Base-by-base conservation (phyloP, 352 stramenopile species). In the Globisporangium canariense region DNA sequence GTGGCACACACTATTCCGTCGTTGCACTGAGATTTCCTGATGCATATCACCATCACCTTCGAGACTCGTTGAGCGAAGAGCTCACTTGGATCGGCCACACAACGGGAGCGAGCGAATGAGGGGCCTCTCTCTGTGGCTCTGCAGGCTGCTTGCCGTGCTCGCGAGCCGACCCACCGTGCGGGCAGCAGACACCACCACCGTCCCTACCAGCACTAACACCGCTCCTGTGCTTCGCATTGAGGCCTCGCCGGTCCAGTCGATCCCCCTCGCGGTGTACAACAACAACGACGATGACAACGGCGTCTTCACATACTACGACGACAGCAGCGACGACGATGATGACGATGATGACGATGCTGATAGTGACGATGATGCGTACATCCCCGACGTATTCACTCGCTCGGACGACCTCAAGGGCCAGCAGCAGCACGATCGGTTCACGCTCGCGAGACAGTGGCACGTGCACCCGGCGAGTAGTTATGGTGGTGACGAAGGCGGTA, bases 401-500 rank as follows among this genome's bases (percentile, higher is more conserved):
- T 18, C 10, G 49, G 22, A 5, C 13, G 4, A 11, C 25, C n/a
- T n/a, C n/a, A n/a, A 30, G 8, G 8, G 7, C 4, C 49, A 55
- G 32, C 53, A 55, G 53, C 53, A 47, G 22, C 53, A 34, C 5
- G 22, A 32, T 16, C 7, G 36, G 18, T 59, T 59, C 53, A 47
- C 34, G 18, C 34, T 55, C 28, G 57, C 55, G 55, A 51, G 41
- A 20, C 55, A 50, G 36, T 60, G 55, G 55, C 55, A 45, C 22
- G 20, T 60, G 36, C 51, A 50, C 38, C 22, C 55, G 14, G 55
- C 22, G 20, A 40, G 5, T 51, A 5, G 6, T 38, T 8, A 11
- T 22, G 38, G 2, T 38, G 9, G 6, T 38, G 20, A 9, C 9
- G n/a, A n/a, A n/a, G n/a, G 10, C 53, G 9, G 30, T 34, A 7